Evolutionary conservation across 78 protist genomes (phyloP).

Genomic region (Protostelium mycophagum): DNA sequence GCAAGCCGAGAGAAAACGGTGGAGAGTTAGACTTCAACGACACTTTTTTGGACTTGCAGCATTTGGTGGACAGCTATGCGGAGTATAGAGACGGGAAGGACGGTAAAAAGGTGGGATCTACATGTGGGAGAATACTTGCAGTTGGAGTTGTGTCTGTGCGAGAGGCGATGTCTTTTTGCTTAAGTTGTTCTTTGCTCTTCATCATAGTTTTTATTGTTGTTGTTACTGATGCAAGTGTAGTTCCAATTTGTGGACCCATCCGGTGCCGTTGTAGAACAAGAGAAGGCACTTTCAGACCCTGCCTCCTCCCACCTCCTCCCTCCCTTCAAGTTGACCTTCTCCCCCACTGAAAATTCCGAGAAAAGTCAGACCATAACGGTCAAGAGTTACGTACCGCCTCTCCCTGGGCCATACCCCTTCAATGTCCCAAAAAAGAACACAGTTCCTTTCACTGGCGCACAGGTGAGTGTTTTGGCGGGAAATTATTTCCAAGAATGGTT

Average conservation of each 20-base stretch:
- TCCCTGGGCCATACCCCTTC: conserved; percentile 68
- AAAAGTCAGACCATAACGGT: not conserved
- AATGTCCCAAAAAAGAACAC: conserved; percentile 26
- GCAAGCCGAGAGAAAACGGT: not conserved
- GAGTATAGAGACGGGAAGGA: not conserved
- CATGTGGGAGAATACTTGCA: too few species aligned
- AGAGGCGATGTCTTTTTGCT: too few species aligned
- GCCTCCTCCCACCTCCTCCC: not conserved
- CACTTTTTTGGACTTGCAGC: conserved; percentile 73
- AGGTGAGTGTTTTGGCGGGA: conserved; percentile 17
- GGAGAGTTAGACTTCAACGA: conserved; percentile 71
- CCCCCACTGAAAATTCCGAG: not conserved
- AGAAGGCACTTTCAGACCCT: not conserved
- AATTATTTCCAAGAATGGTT: not conserved
- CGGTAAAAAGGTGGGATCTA: not conserved
- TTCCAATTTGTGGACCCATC: not conserved
- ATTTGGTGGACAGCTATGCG: conserved; percentile 26
- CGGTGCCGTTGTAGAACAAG: not conserved
- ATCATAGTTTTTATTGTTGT: too few species aligned
- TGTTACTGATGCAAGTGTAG: not conserved
- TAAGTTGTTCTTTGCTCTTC: too few species aligned
- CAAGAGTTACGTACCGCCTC: conserved; percentile 17
- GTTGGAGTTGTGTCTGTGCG: too few species aligned
- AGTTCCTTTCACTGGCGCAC: conserved; percentile 70
- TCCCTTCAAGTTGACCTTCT: not conserved